Evolutionary conservation across 2,329 filamentous ascomycete species (phyloP), one percentile per base, ranked within the genome.

Genomic region (Pseudogymnoascus sp.): DNA sequence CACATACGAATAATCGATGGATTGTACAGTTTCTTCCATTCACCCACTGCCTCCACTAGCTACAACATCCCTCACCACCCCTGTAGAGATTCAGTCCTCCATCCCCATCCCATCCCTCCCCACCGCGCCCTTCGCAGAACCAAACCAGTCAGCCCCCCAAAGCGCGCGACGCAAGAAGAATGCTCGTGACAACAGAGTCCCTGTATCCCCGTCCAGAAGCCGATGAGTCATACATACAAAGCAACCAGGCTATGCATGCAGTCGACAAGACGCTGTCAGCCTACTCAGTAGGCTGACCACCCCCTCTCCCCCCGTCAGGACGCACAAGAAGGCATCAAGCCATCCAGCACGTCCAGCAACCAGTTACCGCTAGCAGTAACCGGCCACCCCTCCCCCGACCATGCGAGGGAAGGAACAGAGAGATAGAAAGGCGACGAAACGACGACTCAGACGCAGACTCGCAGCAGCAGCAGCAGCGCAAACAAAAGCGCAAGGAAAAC

Each of bases 161-260:
- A 56, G 50, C 26, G 2, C 46, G 26, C 28, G 2, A 12, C 2
- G n/a, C 26, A 56, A 31, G 50, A 56, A 56, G 50, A 33, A 56
- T 56, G 50, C n/a, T 33, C 28, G 28, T 33, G 26, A 56, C 5
- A 28, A 33, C 10, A 56, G 46, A 56, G 26, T 56, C 50, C 8
- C n/a, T 2, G 26, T 56, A 56, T 56, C n/a, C 28, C 28, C 24
- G 3, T 53, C 24, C 43, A 53, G 24, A 53, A 22, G 28, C 26
- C 28, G n/a, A n/a, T 33, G 50, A 56, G 50, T 33, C 50, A 56
- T 19, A 31, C n/a, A 7, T 19, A 33, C 26, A 56, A 10, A 56
- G 50, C 50, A 56, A n/a, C 50, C 50, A 56, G 50, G 50, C 50
- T 56, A 56, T 33, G 50, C 50, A 56, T 56, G 46, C 16, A 26